Conservation (phyloP, 306 rosid genomes). For the Citrullus mucosospermus region DNA sequence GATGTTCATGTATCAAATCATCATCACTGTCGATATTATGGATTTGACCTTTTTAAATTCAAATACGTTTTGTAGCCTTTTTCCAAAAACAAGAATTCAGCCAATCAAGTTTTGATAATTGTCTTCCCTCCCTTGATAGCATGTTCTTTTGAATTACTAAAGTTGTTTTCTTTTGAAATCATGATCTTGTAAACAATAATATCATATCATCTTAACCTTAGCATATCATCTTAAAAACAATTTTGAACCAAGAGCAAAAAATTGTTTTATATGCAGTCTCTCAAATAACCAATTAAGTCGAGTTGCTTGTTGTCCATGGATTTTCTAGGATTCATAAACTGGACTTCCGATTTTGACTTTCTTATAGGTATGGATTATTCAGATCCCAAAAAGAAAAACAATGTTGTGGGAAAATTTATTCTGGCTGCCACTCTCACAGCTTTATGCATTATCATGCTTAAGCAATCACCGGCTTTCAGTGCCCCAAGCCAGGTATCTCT, state of each 20-base stretch:
- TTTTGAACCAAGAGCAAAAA: not conserved
- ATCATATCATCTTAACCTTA: not conserved
- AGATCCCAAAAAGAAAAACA: slow-evolving; percentile 52
- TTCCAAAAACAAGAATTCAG: not conserved
- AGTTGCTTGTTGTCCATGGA: not conserved
- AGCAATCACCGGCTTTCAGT: slow-evolving; percentile 42
- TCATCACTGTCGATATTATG: not conserved
- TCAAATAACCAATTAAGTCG: not conserved
- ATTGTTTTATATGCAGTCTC: not conserved
- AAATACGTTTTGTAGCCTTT: not conserved
- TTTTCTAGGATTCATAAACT: not conserved
- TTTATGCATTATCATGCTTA: slow-evolving; percentile 54
- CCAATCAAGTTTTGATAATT: not conserved
- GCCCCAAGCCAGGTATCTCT: slow-evolving; percentile 44
- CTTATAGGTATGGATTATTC: slow-evolving; percentile 62
- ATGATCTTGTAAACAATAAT: not conserved
- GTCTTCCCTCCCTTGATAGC: not conserved
- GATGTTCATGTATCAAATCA: not conserved
- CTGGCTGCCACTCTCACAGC: slow-evolving; percentile 47
- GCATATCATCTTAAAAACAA: not conserved
- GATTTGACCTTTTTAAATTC: not conserved
- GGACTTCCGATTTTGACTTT: not conserved
- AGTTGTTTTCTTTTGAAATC: not conserved
- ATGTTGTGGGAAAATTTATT: slow-evolving; percentile 33
- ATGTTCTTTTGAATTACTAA: not conserved